Base-by-base conservation (phyloP, 768 basidiomycete genomes). In the Lentinus tigrinus region DNA sequence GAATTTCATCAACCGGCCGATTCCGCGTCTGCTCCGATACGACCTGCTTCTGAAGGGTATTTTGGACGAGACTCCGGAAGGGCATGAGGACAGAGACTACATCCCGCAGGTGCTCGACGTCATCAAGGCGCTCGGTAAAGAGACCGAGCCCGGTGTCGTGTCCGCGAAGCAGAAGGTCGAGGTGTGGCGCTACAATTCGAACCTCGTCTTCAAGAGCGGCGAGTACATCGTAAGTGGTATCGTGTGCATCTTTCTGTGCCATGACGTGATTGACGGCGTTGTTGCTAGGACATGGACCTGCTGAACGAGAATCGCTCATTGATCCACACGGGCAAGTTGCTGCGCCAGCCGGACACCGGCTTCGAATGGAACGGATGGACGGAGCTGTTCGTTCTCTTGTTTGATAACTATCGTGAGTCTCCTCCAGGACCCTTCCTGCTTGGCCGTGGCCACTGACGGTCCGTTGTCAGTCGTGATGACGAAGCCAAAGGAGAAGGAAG, bases 361-460 rank as follows among this genome's bases (percentile, higher is more conserved):
- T 85, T 94, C 62, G 88, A 89, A 70, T 91, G 88, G 87, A 92
- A 83, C 61, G 91, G 88, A 40, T 96, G 93, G 92, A 87, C 85
- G 43, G 95, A 98, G 71, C 80, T 96, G 7, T 90, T 88, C 61
- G 89, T 96, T 8, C 78, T 98, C 52, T 76, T 99, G 3, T 97
- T 99, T 65, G 97, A 99, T 72, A 94, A 98, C 66, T 99, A 98
- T 65, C 72, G 94, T 93, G 58, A 72, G 91, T 74, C 14, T 26
- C 14, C 16, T n/a, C 31, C 10, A 11, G n/a, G n/a, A n/a, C n/a
- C n/a, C n/a, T n/a, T n/a, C n/a, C n/a, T n/a, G n/a, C n/a, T n/a
- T n/a, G n/a, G n/a, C n/a, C n/a, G n/a, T n/a, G n/a, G n/a, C n/a
- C n/a, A n/a, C n/a, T n/a, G n/a, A n/a, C n/a, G n/a, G n/a, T n/a